phyloP scores from a whole-genome alignment of 2,329 filamentous ascomycete species.

The Gnomoniopsis smithogilvyi region DNA sequence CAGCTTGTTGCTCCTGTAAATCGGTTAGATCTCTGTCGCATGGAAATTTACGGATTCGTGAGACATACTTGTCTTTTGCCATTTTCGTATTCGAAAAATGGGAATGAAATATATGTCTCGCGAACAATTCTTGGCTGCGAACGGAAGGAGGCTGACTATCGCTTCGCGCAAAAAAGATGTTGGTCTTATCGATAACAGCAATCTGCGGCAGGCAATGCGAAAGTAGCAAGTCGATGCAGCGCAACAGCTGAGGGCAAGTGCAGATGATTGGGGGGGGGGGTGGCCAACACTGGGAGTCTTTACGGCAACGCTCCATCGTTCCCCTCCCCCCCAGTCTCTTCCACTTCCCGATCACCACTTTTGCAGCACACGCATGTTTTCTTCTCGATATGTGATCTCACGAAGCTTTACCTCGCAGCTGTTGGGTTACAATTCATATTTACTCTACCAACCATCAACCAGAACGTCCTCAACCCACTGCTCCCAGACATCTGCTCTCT shows the following conservation, averaged over 20 bases:
- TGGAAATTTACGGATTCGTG: too few relatives aligned
- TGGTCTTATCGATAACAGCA: neutral
- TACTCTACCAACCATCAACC: neutral
- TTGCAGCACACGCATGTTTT: neutral
- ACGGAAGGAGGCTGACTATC: neutral
- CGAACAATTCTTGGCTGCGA: neutral
- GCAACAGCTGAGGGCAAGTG: neutral
- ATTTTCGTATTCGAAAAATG: neutral
- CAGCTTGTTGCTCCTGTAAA: slow-evolving; percentile 36
- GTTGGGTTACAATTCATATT: slow-evolving; percentile 6
- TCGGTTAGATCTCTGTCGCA: neutral
- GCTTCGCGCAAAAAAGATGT: neutral
- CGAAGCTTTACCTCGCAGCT: slow-evolving; percentile 4
- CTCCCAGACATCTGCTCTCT: neutral
- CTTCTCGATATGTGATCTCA: slow-evolving; percentile 10
- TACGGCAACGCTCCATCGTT: neutral
- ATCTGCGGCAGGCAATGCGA: neutral
- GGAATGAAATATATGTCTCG: neutral
- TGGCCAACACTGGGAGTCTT: too few relatives aligned
- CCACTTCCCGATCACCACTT: neutral
- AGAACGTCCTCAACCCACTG: neutral
- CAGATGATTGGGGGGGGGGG: neutral
- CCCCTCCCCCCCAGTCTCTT: slow-evolving; percentile 1
- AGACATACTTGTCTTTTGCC: slow-evolving; percentile 15
- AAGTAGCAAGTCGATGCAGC: neutral